Conservation (phyloP, 129 eudicot species). For the Centrapalus pauciflorus region DNA sequence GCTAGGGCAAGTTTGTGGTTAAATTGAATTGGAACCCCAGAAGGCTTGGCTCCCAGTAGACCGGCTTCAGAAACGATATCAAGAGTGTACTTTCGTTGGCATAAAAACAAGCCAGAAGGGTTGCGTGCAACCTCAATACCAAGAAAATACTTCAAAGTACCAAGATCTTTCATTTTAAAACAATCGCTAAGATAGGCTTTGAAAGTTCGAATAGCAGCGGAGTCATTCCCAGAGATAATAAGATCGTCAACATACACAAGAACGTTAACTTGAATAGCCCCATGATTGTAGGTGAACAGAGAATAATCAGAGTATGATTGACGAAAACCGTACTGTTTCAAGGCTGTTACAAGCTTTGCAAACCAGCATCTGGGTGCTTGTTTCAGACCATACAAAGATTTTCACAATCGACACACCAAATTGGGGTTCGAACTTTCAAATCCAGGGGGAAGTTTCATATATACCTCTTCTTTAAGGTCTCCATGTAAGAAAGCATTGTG, state of each 20-base stretch:
- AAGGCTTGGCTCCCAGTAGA: neutral
- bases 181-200: neutral
- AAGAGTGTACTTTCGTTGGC: constrained; percentile 2
- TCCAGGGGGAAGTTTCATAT: no score
- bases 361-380: no score
- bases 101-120: neutral
- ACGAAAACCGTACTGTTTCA: no score
- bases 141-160: neutral
- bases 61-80: neutral
- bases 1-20: neutral
- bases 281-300: no score
- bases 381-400: no score
- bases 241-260: constrained; percentile 3
- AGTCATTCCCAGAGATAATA: neutral
- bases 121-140: constrained; percentile 10
- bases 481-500: no score
- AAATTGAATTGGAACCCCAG: neutral
- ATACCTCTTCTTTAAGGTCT: no score
- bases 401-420: no score
- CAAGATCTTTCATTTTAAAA: constrained; percentile 22
- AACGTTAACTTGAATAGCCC: neutral
- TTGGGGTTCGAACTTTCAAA: no score
- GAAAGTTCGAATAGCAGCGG: neutral
- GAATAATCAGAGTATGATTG: no score
- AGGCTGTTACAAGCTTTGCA: no score